Base-by-base conservation (phyloP, 768 basidiomycete genomes). In the Podaxis sp. region DNA sequence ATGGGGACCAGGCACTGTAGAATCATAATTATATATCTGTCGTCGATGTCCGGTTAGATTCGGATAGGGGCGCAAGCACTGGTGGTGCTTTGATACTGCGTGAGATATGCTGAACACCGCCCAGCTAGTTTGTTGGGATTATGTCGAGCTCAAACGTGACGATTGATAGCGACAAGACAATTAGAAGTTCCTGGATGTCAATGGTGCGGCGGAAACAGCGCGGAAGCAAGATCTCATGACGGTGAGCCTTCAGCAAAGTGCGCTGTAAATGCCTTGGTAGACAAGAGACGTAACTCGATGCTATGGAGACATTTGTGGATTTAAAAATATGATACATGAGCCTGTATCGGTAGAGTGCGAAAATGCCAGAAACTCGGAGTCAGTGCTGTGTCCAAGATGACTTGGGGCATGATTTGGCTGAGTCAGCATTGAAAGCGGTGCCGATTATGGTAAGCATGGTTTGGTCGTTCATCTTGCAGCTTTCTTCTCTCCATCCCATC, bases 401-500 rank as follows among this genome's bases (percentile, higher is more conserved):
- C 21, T 64, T 44, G 53, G 46, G 18, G 6, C 38, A 44, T 60
- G 59, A 59, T 40, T 52, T 32, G 16, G 62, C 63, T 67, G 59
- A 67, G 52, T 64, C 61, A 67, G 61, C 66, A 55, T 28, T 28
- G 27, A 32, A 50, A 59, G 36, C 55, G 63, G 63, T 55, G 57
- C 65, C 63, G 65, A 61, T 52, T 66, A 57, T 64, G 63, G 63
- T 61, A 64, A 46, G 25, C 5, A 4, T 32, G 42, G 28, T 60
- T 44, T 44, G 37, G 40, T 56, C 40, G 27, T 47, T 50, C 53
- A 51, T 36, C 28, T 35, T 48, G 27, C 16, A 40, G 21, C 50
- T 50, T 58, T n/a, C 35, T 35, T 47, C 57, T 37, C 57, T 38
- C 35, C 35, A 35, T 62, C 65, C 48, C 50, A 48, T 55, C 66